A percentile compares a stretch with the other conserved stretches of the same genome.
Conservation (phyloP, 768 basidiomycete species). For the Psilocybe tampanensis region DNA sequence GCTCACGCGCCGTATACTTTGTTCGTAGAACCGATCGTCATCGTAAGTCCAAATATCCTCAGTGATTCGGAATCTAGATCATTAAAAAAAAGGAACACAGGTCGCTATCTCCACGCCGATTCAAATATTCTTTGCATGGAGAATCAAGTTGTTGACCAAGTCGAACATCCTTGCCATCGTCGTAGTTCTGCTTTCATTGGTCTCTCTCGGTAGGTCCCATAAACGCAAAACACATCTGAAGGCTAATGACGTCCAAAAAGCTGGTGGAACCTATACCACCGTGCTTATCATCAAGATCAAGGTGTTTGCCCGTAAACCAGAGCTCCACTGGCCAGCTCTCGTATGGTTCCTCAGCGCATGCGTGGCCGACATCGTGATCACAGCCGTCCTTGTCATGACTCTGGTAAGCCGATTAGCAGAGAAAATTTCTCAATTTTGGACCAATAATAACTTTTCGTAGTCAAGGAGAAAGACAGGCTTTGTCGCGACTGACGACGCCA, state of each 20-base stretch:
- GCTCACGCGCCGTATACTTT: background rate
- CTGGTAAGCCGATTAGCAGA: constrained; percentile 27
- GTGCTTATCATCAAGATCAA: constrained; percentile 35
- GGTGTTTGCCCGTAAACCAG: constrained; percentile 41
- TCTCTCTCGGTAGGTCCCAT: constrained; percentile 34
- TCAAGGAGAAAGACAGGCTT: constrained; percentile 43
- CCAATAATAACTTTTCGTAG: constrained; percentile 16
- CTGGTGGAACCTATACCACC: constrained; percentile 45
- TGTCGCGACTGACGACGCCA: constrained; percentile 43
- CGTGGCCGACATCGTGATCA: constrained; percentile 44
- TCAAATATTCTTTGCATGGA: constrained; percentile 49
- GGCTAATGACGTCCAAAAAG: constrained; percentile 18
- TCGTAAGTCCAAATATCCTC: constrained; percentile 22
- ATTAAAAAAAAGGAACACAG: constrained; percentile 16
- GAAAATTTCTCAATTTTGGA: too few relatives aligned
- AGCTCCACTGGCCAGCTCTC: constrained; percentile 45
- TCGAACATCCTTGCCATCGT: constrained; percentile 34
- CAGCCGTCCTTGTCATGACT: constrained; percentile 36
- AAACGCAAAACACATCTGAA: background rate
- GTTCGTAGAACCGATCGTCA: constrained; percentile 32
- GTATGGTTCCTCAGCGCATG: constrained; percentile 47
- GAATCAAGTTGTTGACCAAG: constrained; percentile 43
- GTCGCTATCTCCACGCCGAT: constrained; percentile 48
- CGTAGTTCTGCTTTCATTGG: constrained; percentile 34
- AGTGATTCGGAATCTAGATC: background rate